Evolutionary conservation across 2,329 filamentous ascomycete genomes (phyloP).

Genomic region (Epichloe amarillans): DNA sequence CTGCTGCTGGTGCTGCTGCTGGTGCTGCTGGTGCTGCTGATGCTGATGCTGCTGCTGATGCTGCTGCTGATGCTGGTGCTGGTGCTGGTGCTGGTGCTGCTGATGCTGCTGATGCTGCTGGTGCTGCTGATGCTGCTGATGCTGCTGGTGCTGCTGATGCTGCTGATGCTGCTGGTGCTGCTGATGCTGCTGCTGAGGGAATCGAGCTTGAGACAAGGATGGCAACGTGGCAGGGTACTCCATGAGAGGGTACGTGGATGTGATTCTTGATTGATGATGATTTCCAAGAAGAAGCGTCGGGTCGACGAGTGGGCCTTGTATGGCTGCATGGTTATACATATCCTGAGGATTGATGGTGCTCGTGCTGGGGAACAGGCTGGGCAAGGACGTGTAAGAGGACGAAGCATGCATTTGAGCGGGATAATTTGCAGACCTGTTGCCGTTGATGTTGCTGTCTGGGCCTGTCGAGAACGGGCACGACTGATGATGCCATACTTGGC

Average conservation of each 20-base stretch:
- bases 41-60: too few species aligned
- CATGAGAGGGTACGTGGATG: not conserved
- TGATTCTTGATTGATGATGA: not conserved
- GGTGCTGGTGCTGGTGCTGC: fast-evolving
- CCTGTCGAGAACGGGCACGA: not conserved
- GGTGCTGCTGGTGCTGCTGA: fast-evolving
- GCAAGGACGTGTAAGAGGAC: not conserved
- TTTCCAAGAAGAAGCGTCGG: not conserved
- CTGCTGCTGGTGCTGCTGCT: fast-evolving
- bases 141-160: fast-evolving
- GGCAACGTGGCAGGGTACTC: not conserved
- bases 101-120: too few species aligned
- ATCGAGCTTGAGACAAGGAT: not conserved
- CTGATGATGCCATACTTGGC: not conserved
- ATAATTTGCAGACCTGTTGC: not conserved
- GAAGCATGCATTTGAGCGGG: not conserved
- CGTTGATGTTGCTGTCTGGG: not conserved
- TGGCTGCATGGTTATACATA: not conserved
- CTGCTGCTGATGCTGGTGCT: fast-evolving
- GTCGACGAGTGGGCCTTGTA: not conserved
- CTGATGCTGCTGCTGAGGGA: too few species aligned
- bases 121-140: fast-evolving
- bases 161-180: too few species aligned
- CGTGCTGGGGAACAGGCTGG: not conserved
- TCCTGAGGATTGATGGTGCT: not conserved